Evolutionary conservation across 2,329 filamentous ascomycete species (phyloP).

Genomic region (Epichloe coenophiala): DNA sequence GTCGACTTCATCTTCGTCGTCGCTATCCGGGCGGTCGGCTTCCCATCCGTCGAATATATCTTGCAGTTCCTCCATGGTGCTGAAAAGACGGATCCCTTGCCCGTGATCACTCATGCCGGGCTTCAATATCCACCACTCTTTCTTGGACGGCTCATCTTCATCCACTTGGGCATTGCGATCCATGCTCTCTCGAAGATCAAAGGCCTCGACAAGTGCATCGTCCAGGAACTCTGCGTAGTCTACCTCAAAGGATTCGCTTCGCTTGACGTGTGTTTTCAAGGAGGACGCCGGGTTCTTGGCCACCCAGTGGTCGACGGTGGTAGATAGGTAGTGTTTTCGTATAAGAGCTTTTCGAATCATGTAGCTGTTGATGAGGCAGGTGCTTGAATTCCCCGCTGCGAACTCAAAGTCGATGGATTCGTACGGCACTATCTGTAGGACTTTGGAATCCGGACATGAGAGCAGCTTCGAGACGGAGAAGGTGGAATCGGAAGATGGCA

Average conservation of each 20-base stretch:
- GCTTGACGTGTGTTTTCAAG: conserved; percentile 58
- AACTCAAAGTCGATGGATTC: conserved; percentile 78
- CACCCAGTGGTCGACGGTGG: conserved; percentile 73
- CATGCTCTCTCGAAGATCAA: conserved; percentile 70
- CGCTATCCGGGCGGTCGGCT: conserved; percentile 48
- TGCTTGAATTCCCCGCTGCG: conserved; percentile 45
- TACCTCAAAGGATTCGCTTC: conserved; percentile 76
- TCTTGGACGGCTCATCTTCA: conserved; percentile 20
- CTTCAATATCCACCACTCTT: conserved; percentile 96
- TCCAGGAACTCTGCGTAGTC: conserved; percentile 96
- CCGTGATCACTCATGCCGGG: conserved; percentile 95
- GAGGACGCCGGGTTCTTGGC: conserved; percentile 68
- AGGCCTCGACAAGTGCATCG: conserved; percentile 81
- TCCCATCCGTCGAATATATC: conserved; percentile 90
- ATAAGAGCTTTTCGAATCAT: conserved; percentile 93
- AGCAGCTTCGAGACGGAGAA: conserved; percentile 24
- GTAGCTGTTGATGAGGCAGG: conserved; percentile 72
- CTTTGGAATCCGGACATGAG: conserved; percentile 21
- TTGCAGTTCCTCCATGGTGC: conserved; percentile 69
- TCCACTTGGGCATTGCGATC: conserved; percentile 40
- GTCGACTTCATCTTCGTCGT: conserved; percentile 45
- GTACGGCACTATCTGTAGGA: conserved; percentile 76
- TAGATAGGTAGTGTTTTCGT: conserved; percentile 83
- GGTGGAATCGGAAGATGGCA: conserved; percentile 16
- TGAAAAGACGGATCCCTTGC: conserved; percentile 84